Evolutionary conservation across 2,329 filamentous ascomycete species (phyloP).

Genomic region (Neodidymelliopsis sp.): DNA sequence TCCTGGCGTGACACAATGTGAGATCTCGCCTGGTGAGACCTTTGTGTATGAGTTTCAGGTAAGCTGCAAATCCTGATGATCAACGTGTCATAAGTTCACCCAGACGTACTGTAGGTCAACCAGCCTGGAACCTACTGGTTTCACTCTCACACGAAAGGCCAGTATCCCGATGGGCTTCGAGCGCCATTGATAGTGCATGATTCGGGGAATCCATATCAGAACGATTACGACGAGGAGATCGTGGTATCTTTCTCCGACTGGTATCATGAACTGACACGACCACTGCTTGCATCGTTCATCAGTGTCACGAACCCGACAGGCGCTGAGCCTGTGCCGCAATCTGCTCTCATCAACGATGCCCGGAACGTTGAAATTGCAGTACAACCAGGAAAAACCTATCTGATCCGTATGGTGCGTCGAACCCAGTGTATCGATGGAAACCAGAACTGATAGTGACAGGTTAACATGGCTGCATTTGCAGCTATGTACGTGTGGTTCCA

Average conservation of each 20-base stretch:
- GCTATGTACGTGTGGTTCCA: conserved; percentile 74
- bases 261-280: conserved; percentile 64
- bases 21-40: conserved; percentile 65
- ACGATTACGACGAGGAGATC: conserved; percentile 65
- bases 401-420: conserved; percentile 64
- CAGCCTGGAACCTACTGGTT: conserved; percentile 67
- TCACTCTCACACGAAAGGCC: conserved; percentile 67
- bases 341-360: conserved; percentile 69
- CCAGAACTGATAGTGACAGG: not conserved
- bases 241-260: conserved; percentile 73
- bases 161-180: conserved; percentile 72
- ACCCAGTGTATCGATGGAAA: not conserved
- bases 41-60: conserved; percentile 64
- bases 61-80: not conserved
- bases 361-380: conserved; percentile 53
- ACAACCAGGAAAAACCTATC: conserved; percentile 63
- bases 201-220: conserved; percentile 57
- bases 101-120: conserved; percentile 46
- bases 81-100: conserved; percentile 26
- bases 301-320: conserved; percentile 57
- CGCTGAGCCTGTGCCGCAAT: conserved; percentile 70
- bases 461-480: conserved; percentile 72
- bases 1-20: conserved; percentile 64
- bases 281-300: conserved; percentile 52
- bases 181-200: conserved; percentile 71